A percentile compares a stretch with the other conserved stretches of the same genome.
Conservation (phyloP, 306 rosid genomes). For the Elaeagnus macrophylla region DNA sequence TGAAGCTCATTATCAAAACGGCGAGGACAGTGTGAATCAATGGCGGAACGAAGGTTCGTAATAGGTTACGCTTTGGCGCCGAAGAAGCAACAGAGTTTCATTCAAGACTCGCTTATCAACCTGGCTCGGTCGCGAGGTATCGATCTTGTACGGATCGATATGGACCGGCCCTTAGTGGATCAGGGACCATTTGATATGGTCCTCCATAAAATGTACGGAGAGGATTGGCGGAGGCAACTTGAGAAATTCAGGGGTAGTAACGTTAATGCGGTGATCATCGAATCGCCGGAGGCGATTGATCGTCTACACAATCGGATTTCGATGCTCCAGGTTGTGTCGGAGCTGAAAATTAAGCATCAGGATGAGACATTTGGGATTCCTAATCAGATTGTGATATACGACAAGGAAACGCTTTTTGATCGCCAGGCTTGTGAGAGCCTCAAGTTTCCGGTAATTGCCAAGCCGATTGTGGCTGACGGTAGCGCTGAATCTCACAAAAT, state of each 20-base stretch:
- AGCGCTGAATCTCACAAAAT: conserved; percentile 85
- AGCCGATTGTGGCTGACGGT: conserved; percentile 85
- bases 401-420: conserved; percentile 56
- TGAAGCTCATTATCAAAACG: no score
- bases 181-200: conserved; percentile 78
- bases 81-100: conserved; percentile 80
- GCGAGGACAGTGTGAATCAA: conserved; percentile 11
- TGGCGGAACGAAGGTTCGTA: conserved; percentile 60
- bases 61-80: conserved; percentile 75
- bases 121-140: conserved; percentile 62
- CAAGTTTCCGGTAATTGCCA: conserved; percentile 76
- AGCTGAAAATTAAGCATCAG: conserved; percentile 41
- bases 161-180: conserved; percentile 34
- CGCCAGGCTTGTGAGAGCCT: conserved; percentile 49
- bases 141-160: conserved; percentile 52
- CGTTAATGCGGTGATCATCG: conserved; percentile 62
- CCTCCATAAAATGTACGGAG: conserved; percentile 75
- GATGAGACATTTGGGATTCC: conserved; percentile 78
- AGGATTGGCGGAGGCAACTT: conserved; percentile 58
- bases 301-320: conserved; percentile 83
- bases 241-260: conserved; percentile 27
- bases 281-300: conserved; percentile 69
- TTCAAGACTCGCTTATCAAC: conserved; percentile 49
- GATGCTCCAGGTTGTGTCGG: conserved; percentile 87
- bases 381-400: conserved; percentile 76